Base-by-base conservation (phyloP, 202 grass and related monocot genomes). In the Schoenoplectus tabernaemontani region DNA sequence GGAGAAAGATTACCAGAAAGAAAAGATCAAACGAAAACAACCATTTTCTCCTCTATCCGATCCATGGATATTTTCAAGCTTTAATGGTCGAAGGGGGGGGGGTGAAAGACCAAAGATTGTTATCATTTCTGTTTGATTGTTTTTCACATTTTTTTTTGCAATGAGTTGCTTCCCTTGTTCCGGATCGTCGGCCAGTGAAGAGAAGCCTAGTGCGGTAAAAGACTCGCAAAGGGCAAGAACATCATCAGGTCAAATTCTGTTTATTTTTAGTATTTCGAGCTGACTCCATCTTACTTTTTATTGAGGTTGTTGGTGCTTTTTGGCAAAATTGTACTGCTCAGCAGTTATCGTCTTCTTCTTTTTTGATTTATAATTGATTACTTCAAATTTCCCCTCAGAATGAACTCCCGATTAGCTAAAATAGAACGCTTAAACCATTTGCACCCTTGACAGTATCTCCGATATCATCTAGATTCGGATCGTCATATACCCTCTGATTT, bases 111-210 rank as follows among this genome's bases (percentile, higher is more conserved):
- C 22, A 13, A 17, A 5, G 82, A 81, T 32, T 46, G 38, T 46
- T 76, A 60, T 46, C 33, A 34, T 79, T 68, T 85, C 17, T 68
- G 72, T 73, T 88, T 78, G 30, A 61, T 50, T 82, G 78, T 59
- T 76, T 22, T 64, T 33, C 22, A 28, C 57, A 54, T 53, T 28
- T 28, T 28, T 72, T 9, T 68, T 30, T 34, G 81, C 66, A 68
- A 96, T 96, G 93, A 90, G 88, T 82, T 96, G 93, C 78, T 89
- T 87, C 36, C 85, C 87, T 12, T 93, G 93, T 79, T 86, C 80
- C 22, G 80, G 88, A 59, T 96, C 93, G 65, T 90, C 88, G 59
- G 62, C 59, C 61, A 54, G 1, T 80, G 78, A 80, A 80, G 38
- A 63, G 57, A 62, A 41, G 57, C 19, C 47, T 56, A 37, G 47